A percentile compares a stretch with the other conserved stretches of the same genome.
Conservation (phyloP, 2,329 filamentous ascomycete species). For the Sclerotinia borealis region DNA sequence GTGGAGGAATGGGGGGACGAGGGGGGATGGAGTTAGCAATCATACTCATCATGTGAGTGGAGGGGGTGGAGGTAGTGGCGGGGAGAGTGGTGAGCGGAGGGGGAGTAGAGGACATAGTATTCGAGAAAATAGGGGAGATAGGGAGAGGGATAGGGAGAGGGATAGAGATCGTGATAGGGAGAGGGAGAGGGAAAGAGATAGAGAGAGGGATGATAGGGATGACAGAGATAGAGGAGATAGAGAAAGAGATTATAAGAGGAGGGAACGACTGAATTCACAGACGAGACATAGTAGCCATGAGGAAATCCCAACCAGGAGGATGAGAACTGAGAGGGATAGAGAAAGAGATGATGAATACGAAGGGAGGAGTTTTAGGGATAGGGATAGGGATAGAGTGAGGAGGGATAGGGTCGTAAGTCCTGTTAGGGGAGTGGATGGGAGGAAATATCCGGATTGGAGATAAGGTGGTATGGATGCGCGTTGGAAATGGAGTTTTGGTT, state of each 20-base stretch:
- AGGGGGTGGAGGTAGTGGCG: slow-evolving; percentile 10
- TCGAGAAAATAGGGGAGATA: slow-evolving; percentile 15
- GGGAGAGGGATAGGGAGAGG: slow-evolving; percentile 11
- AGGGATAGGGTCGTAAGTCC: slow-evolving; percentile 22
- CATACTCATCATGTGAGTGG: slow-evolving; percentile 9
- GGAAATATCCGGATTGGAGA: slow-evolving; percentile 23
- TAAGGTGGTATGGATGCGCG: not conserved
- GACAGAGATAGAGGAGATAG: slow-evolving; percentile 14
- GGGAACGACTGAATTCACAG: not conserved
- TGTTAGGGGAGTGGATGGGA: slow-evolving; percentile 28
- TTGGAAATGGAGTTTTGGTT: not conserved
- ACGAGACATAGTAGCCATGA: slow-evolving; percentile 10
- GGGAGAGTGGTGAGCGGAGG: slow-evolving; percentile 15
- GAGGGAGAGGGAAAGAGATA: slow-evolving; percentile 11
- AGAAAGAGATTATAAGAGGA: slow-evolving; percentile 7
- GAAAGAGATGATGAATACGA: slow-evolving; percentile 7
- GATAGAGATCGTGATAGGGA: slow-evolving; percentile 1
- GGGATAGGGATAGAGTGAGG: slow-evolving; percentile 20
- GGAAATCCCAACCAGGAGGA: not conserved
- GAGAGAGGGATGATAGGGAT: slow-evolving; percentile 16
- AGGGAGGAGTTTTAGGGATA: slow-evolving; percentile 17
- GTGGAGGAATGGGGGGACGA: slow-evolving; percentile 17
- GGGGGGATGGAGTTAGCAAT: slow-evolving; percentile 13
- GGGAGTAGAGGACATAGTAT: slow-evolving; percentile 16
- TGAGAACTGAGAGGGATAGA: slow-evolving; percentile 18